Base-by-base conservation (phyloP, 2,329 filamentous ascomycete species). In the Diatrype stigma region DNA sequence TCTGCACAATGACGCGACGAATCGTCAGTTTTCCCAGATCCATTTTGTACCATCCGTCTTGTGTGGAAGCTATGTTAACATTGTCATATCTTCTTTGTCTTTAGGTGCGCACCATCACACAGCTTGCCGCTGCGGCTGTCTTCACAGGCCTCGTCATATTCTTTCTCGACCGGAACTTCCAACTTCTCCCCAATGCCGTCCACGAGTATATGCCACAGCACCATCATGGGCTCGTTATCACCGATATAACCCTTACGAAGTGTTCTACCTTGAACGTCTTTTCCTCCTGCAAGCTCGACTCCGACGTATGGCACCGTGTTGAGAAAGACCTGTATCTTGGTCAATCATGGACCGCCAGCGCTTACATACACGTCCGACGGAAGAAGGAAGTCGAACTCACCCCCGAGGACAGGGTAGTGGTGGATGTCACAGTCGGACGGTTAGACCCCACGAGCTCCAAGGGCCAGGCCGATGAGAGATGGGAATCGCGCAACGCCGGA, bases 311-410 rank as follows among this genome's bases (percentile, higher is more conserved):
- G 92, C 85, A 90, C 60, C 86, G 89, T 46, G 76, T 96, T 55
- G 88, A 96, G 58, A 96, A 96, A 72, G 90, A 96, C 65, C 79
- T 96, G 0, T 94, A 90, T 66, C 80, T 96, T 17, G 83, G 83
- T 54, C 82, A 80, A 52, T 81, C 84, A 47, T 90, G 89, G 82
- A 77, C 89, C 42, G 82, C 82, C 26, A 88, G 81, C 64, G 90
- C 90, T 30, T 96, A 89, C 67, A 69, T 96, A 23, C 87, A 92
- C 65, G 81, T 96, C 54, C 83, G 88, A 69, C 82, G 89, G 57
- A 94, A 92, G 76, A 86, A 86, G 61, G 91, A 96, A 73, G 88
- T 93, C 67, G 89, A 96, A 54, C 79, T 96, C 42, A 78, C 76
- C 2, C 72, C 81, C 0, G 79, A 85, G 1, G 91, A 96, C 64